Conservation (phyloP, 139 green algal species). For the Tetradesmus lagerheimii region DNA sequence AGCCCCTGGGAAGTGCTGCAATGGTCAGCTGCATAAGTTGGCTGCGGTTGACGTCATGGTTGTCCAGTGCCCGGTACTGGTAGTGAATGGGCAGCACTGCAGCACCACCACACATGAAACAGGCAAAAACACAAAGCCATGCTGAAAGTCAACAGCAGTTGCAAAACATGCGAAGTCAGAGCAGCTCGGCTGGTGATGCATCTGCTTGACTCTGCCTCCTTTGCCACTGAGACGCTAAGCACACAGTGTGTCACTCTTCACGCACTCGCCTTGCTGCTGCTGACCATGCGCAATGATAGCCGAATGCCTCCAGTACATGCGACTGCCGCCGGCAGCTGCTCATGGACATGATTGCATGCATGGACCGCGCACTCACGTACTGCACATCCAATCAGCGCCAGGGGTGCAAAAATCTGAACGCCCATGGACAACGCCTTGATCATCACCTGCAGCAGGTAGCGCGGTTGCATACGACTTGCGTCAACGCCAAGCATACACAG, state of each 20-base stretch:
- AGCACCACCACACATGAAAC: background rate
- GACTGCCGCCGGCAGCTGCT: background rate
- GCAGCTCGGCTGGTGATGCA: background rate
- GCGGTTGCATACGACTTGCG: background rate
- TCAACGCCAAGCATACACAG: background rate
- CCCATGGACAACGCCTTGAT: slow-evolving; percentile 40
- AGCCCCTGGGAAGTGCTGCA: slow-evolving; percentile 42
- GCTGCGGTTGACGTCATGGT: slow-evolving; percentile 1
- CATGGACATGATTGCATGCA: background rate
- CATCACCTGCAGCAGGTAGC: slow-evolving; percentile 41
- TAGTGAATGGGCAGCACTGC: slow-evolving; percentile 51
- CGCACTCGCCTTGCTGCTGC: background rate
- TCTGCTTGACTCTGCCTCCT: background rate
- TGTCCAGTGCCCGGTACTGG: background rate
- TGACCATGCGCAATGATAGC: too few species aligned
- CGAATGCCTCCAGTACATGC: too few species aligned
- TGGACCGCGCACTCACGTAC: slow-evolving; percentile 25
- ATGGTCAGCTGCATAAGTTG: slow-evolving; percentile 49
- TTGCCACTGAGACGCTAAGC: too few species aligned
- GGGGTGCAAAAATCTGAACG: slow-evolving; percentile 37
- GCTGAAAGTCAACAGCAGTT: background rate
- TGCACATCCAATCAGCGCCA: slow-evolving; percentile 47
- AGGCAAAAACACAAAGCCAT: background rate
- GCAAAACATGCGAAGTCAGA: background rate
- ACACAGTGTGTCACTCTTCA: background rate